These are phyloP conservation scores for Sequoiadendron giganteum DNA, from an alignment of 75 land plant species.

Conservation along the genomic window DNA sequence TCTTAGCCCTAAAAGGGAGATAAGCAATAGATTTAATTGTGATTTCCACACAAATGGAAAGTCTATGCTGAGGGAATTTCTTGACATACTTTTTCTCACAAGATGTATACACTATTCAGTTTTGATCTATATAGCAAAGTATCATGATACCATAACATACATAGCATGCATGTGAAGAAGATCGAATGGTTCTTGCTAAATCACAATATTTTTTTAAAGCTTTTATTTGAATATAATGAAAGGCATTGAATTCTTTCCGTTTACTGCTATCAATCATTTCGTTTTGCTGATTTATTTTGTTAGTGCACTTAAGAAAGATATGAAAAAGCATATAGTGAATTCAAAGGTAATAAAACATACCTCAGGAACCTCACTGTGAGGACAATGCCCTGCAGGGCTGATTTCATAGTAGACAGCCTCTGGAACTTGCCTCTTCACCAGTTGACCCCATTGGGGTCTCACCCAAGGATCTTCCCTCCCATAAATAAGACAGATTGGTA, in stretches of 20 bases:
- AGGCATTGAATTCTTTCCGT: not conserved
- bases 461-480: slow-evolving; percentile 94
- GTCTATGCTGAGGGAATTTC: not conserved
- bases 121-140: not conserved
- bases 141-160: not conserved
- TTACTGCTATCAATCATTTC: not conserved
- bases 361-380: slow-evolving; percentile 95
- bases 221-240: not conserved
- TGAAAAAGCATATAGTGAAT: not conserved
- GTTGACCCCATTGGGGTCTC: slow-evolving; percentile 76
- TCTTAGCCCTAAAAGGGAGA: not conserved
- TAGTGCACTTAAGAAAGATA: not conserved
- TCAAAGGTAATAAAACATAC: slow-evolving; percentile 22
- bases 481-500: slow-evolving; percentile 75
- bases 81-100: not conserved
- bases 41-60: not conserved
- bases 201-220: not conserved
- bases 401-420: slow-evolving; percentile 86
- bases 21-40: not conserved
- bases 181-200: not conserved
- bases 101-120: not conserved
- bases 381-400: slow-evolving; percentile 91
- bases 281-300: not conserved
- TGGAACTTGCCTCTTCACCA: slow-evolving; percentile 61
- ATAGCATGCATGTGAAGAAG: not conserved